Conservation (phyloP, 2,329 filamentous ascomycete species). For the Aspergillus ustus region DNA sequence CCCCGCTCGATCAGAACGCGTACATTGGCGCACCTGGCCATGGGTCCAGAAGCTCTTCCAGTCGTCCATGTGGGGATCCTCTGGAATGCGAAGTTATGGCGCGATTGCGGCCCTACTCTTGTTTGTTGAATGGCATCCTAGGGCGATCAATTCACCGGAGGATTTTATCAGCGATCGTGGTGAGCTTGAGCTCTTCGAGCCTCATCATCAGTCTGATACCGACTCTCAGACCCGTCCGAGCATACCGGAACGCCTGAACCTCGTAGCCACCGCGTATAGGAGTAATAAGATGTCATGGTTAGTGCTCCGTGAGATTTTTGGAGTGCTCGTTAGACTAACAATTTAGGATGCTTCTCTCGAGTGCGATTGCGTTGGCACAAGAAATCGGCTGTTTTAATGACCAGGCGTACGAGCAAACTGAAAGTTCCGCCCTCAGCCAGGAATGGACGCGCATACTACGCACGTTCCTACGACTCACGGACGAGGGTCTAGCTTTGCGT, state of each 20-base stretch:
- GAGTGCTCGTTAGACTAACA: background rate
- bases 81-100: slow-evolving; percentile 7
- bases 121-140: slow-evolving; percentile 12
- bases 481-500: slow-evolving; percentile 6
- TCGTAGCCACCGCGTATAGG: slow-evolving; percentile 7
- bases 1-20: background rate
- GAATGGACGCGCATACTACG: slow-evolving; percentile 4
- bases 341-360: slow-evolving; percentile 11
- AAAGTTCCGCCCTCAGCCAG: background rate
- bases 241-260: slow-evolving; percentile 7
- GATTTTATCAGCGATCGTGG: slow-evolving; percentile 6
- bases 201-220: background rate
- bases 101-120: slow-evolving; percentile 10
- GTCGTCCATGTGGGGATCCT: slow-evolving; percentile 9
- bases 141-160: slow-evolving; percentile 10
- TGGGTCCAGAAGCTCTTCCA: slow-evolving; percentile 13
- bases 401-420: background rate
- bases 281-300: slow-evolving; percentile 15
- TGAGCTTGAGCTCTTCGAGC: slow-evolving; percentile 9
- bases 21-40: slow-evolving; percentile 13
- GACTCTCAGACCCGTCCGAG: background rate
- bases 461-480: slow-evolving; percentile 6
- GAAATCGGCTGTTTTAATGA: slow-evolving; percentile 3
- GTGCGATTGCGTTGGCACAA: slow-evolving; percentile 1
- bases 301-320: background rate